Evolutionary conservation across 1,284 basidiomycete species (phyloP).

Genomic region (Leucocoprinus gongylophorus): DNA sequence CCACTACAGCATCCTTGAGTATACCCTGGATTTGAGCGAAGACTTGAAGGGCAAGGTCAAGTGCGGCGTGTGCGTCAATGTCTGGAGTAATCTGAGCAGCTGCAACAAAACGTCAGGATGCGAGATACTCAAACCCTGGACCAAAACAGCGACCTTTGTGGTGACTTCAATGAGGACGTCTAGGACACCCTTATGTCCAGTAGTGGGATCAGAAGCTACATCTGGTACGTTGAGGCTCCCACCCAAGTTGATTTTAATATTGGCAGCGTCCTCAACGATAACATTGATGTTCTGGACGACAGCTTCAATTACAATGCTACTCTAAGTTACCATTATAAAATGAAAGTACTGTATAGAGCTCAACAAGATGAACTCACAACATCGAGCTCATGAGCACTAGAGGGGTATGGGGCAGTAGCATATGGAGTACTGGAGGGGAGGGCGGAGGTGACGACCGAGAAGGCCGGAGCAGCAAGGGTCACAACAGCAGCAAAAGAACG

Average conservation of each 20-base stretch:
- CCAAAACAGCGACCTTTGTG: background rate
- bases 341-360: too few relatives aligned
- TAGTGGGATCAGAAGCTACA: background rate
- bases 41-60: constrained; percentile 4
- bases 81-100: background rate
- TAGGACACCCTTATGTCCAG: background rate
- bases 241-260: background rate
- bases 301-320: background rate
- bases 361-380: too few relatives aligned
- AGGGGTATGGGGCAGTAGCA: background rate
- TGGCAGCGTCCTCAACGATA: background rate
- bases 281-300: background rate
- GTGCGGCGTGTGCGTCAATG: background rate
- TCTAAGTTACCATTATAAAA: too few relatives aligned
- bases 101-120: background rate
- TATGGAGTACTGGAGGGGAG: background rate
- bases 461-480: constrained; percentile 5
- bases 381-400: too few relatives aligned
- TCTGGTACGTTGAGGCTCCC: too few relatives aligned
- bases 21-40: constrained; percentile 8
- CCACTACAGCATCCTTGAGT: constrained; percentile 1
- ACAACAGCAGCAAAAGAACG: constrained; percentile 10
- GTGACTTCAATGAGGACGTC: constrained; percentile 3
- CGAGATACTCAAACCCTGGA: constrained; percentile 2
- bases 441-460: constrained; percentile 5